phyloP scores from a whole-genome alignment of 805 yeast genomes.

The Starmerella khaoyaiensis region DNA sequence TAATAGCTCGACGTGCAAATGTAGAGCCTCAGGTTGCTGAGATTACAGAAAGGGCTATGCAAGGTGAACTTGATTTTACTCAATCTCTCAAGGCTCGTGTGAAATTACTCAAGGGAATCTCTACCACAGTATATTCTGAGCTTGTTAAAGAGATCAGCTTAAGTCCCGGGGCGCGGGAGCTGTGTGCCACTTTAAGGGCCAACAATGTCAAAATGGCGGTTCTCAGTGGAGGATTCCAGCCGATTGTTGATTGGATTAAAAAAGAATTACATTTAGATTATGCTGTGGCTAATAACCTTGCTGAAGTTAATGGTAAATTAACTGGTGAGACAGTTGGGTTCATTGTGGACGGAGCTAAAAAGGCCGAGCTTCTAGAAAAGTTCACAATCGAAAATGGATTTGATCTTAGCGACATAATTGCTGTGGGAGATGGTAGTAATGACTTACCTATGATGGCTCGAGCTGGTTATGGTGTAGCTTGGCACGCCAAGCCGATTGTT shows the following conservation, averaged over 20 bases:
- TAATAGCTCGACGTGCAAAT: slow-evolving; percentile 87
- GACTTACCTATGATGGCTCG: slow-evolving; percentile 83
- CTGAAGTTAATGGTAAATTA: slow-evolving; percentile 35
- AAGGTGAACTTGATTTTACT: slow-evolving; percentile 85
- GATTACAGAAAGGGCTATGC: slow-evolving; percentile 91
- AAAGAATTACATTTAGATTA: slow-evolving; percentile 59
- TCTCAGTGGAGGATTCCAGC: slow-evolving; percentile 88
- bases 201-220: slow-evolving; percentile 67
- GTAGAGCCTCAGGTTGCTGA: slow-evolving; percentile 78
- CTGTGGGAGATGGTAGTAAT: slow-evolving; percentile 96
- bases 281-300: slow-evolving; percentile 64
- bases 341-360: slow-evolving; percentile 73
- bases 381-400: slow-evolving; percentile 27
- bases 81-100: slow-evolving; percentile 71
- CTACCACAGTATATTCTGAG: slow-evolving; percentile 62
- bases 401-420: slow-evolving; percentile 41
- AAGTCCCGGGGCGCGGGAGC: slow-evolving; percentile 76
- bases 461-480: slow-evolving; percentile 92
- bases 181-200: slow-evolving; percentile 47
- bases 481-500: slow-evolving; percentile 94
- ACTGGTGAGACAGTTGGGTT: slow-evolving; percentile 71
- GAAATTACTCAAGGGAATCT: slow-evolving; percentile 65
- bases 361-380: slow-evolving; percentile 57
- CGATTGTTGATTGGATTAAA: slow-evolving; percentile 68
- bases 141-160: slow-evolving; percentile 54